Evolutionary conservation across 345 rosid genomes (phyloP).

Genomic region (Moricandia moricandioides): DNA sequence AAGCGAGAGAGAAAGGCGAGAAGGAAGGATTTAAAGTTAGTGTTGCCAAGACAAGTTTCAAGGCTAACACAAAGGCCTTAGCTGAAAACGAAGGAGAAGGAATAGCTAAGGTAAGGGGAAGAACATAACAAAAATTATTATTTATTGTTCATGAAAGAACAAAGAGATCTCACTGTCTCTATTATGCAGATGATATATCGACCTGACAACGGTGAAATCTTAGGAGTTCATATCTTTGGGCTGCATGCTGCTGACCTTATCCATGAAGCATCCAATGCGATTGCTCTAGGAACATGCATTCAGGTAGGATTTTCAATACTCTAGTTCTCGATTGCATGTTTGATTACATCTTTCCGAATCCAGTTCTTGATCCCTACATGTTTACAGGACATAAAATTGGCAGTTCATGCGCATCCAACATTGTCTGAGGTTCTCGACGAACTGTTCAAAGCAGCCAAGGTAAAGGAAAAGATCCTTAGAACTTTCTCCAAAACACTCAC

Average conservation of each 20-base stretch:
- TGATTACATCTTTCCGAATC: not conserved
- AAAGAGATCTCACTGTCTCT: conserved; percentile 17
- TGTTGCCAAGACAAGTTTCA: conserved; percentile 90
- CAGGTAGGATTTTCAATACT: conserved; percentile 46
- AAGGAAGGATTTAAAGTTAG: conserved; percentile 89
- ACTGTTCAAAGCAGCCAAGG: conserved; percentile 94
- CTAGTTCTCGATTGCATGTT: not conserved
- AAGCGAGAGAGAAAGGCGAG: conserved; percentile 94
- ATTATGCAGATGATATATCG: conserved; percentile 84
- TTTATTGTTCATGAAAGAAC: conserved; percentile 10
- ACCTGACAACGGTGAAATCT: conserved; percentile 94
- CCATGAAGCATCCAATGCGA: conserved; percentile 99
- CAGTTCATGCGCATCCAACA: conserved; percentile 99
- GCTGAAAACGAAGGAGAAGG: conserved; percentile 99
- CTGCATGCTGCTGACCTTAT: conserved; percentile 98
- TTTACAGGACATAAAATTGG: conserved; percentile 80
- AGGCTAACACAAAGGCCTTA: conserved; percentile 97
- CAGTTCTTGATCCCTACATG: conserved; percentile 25
- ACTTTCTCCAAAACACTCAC: not conserved
- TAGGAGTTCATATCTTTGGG: conserved; percentile 97
- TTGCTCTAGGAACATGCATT: conserved; percentile 82
- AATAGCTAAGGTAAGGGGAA: conserved; percentile 71
- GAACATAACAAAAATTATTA: not conserved
- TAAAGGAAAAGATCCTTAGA: conserved; percentile 31
- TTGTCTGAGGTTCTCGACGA: conserved; percentile 97